Base-by-base conservation (phyloP, 73 alveolate genomes). In the Breviolum minutum region DNA sequence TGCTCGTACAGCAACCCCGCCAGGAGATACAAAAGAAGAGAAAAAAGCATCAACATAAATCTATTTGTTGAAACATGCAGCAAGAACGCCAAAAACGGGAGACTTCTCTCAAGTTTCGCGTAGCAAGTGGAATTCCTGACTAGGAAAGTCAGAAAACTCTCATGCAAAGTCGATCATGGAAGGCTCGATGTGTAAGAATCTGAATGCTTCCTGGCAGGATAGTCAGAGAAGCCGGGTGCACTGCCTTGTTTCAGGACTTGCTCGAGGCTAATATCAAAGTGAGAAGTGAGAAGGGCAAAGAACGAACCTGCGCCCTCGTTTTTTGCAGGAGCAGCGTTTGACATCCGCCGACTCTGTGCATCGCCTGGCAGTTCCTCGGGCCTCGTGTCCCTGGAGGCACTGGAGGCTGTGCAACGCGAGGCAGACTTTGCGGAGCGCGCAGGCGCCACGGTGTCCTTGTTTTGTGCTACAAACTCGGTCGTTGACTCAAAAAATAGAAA, bases 401-500 rank as follows among this genome's bases (percentile, higher is more conserved):
- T 90, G 63, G 97, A 90, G 97, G 83, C 87, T 0, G 97, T 90
- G 87, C 97, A 90, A 63, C 73, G 87, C 24, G 97, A 90, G 97
- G 97, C 87, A 20, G 97, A 90, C 63, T 76, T 90, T 68, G 83
- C 97, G 40, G 64, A 90, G 88, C 97, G 97, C 22, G 97, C 97
- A 90, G 97, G 97, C 87, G 85, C 54, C 60, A 7, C 30, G 62
- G 24, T 77, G 54, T 40, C 54, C 54, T 40, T 40, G 54, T 40
- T 40, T 40, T 40, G 54, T 40, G 54, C 54, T 40, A 40, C 54
- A 0, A 40, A 40, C 54, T 40, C 54, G 54, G 54, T 40, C 54
- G 54, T 40, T 40, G 54, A 40, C 3, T 40, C 54, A 40, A 40
- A 40, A 40, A 40, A 40, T 40, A 40, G 54, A 40, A 40, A 40